phyloP scores from a whole-genome alignment of 164 flowering plant genomes.

The Houttuynia cordata region DNA sequence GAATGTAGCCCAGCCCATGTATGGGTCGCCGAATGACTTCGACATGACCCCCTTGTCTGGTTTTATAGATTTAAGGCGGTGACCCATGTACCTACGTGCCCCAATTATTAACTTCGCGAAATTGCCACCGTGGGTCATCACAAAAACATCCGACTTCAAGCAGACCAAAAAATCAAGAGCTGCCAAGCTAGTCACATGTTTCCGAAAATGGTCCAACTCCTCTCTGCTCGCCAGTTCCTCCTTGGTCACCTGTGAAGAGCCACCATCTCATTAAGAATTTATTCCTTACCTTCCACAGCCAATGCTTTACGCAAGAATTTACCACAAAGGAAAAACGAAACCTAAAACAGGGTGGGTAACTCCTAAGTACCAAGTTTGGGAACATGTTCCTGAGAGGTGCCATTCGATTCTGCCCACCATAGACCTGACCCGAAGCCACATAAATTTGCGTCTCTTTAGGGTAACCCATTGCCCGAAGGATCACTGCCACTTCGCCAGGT shows the following conservation, averaged over 20 bases:
- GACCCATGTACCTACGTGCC: conserved; percentile 89
- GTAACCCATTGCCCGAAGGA: conserved; percentile 94
- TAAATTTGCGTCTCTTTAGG: conserved; percentile 97
- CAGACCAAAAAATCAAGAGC: conserved; percentile 95
- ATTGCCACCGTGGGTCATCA: conserved; percentile 98
- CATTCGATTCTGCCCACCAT: conserved; percentile 97
- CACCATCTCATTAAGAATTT: neutral
- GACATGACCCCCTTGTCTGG: conserved; percentile 98
- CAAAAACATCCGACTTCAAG: conserved; percentile 92
- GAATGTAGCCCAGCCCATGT: conserved; percentile 95
- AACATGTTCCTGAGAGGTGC: conserved; percentile 98
- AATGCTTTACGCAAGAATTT: neutral
- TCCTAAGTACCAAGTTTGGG: conserved; percentile 63
- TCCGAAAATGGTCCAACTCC: conserved; percentile 70
- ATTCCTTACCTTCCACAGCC: neutral
- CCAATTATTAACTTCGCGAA: conserved; percentile 92
- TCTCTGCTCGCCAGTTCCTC: conserved; percentile 75
- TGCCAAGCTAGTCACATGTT: conserved; percentile 94
- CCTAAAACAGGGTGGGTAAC: neutral
- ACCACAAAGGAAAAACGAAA: neutral
- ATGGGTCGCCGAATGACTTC: conserved; percentile 97
- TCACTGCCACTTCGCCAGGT: conserved; percentile 97
- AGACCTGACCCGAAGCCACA: conserved; percentile 98
- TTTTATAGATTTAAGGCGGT: conserved; percentile 79
- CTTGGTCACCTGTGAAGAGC: conserved; percentile 65